A percentile compares a stretch with the other conserved stretches of the same genome.
Conservation (phyloP, 2,329 filamentous ascomycete species). For the Emericellopsis atlantica region DNA sequence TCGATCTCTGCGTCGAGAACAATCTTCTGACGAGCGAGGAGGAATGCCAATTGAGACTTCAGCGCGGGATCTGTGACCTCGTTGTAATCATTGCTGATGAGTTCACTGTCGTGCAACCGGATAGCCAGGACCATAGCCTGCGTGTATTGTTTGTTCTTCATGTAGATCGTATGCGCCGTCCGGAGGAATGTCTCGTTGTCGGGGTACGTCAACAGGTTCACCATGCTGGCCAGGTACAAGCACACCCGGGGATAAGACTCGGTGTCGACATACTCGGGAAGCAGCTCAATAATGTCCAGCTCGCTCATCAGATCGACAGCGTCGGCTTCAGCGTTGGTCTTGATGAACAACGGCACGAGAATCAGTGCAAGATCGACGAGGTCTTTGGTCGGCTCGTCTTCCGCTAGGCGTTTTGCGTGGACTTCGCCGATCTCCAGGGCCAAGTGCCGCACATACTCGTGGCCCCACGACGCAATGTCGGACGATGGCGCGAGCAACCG, state of each 20-base stretch:
- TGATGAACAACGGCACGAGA: slow-evolving; percentile 86
- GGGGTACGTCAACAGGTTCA: slow-evolving; percentile 91
- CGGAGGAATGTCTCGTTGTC: slow-evolving; percentile 93
- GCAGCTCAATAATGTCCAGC: slow-evolving; percentile 89
- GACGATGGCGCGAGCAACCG: slow-evolving; percentile 78
- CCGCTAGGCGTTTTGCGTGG: slow-evolving; percentile 74
- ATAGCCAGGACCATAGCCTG: slow-evolving; percentile 94
- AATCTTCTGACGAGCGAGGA: slow-evolving; percentile 85
- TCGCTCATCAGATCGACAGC: slow-evolving; percentile 96
- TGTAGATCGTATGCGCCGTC: slow-evolving; percentile 88
- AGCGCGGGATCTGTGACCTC: slow-evolving; percentile 69
- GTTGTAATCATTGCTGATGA: slow-evolving; percentile 74
- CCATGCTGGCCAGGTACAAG: slow-evolving; percentile 98
- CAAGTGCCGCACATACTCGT: slow-evolving; percentile 94
- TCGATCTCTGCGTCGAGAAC: slow-evolving; percentile 59
- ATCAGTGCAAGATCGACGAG: slow-evolving; percentile 72
- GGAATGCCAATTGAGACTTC: slow-evolving; percentile 87
- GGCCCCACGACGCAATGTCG: slow-evolving; percentile 94
- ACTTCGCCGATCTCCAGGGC: slow-evolving; percentile 94
- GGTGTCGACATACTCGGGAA: slow-evolving; percentile 81
- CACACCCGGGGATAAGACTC: slow-evolving; percentile 90
- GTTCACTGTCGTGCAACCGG: slow-evolving; percentile 71
- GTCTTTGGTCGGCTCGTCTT: slow-evolving; percentile 74
- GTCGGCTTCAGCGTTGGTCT: slow-evolving; percentile 96
- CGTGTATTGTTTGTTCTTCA: slow-evolving; percentile 81